A percentile compares a stretch with the other conserved stretches of the same genome.
Conservation (phyloP, 2,329 filamentous ascomycete species). For the Botrytis paeoniae region DNA sequence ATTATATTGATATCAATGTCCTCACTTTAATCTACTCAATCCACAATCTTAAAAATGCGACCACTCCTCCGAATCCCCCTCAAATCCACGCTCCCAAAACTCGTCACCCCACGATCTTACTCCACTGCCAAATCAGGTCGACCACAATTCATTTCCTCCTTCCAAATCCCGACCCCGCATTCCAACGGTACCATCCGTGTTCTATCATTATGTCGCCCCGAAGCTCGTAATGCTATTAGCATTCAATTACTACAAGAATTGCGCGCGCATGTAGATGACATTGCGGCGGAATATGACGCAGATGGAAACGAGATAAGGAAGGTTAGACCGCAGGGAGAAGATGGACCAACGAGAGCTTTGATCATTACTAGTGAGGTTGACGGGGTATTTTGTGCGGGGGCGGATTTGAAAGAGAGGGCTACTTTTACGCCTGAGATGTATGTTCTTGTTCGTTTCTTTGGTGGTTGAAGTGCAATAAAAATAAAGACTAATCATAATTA, state of each 20-base stretch:
- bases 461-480: background rate
- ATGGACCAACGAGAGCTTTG: constrained; percentile 70
- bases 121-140: constrained; percentile 22
- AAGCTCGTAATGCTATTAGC: constrained; percentile 89
- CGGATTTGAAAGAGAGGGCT: constrained; percentile 85
- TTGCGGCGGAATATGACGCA: constrained; percentile 61
- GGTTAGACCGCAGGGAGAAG: constrained; percentile 45
- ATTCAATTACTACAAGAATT: constrained; percentile 70
- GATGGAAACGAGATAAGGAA: constrained; percentile 52
- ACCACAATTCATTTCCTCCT: constrained; percentile 17
- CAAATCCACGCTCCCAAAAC: constrained; percentile 21
- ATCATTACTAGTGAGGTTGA: constrained; percentile 85
- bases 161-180: constrained; percentile 13
- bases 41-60: constrained; percentile 1
- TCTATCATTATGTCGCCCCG: constrained; percentile 80
- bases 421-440: constrained; percentile 77
- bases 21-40: background rate
- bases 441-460: background rate
- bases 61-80: background rate
- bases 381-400: constrained; percentile 86
- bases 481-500: background rate
- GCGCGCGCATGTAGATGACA: constrained; percentile 66
- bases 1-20: background rate
- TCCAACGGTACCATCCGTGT: constrained; percentile 73
- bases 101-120: constrained; percentile 12